phyloP scores from a whole-genome alignment of 169 alveolate genomes.

The Eimeria necatrix region DNA sequence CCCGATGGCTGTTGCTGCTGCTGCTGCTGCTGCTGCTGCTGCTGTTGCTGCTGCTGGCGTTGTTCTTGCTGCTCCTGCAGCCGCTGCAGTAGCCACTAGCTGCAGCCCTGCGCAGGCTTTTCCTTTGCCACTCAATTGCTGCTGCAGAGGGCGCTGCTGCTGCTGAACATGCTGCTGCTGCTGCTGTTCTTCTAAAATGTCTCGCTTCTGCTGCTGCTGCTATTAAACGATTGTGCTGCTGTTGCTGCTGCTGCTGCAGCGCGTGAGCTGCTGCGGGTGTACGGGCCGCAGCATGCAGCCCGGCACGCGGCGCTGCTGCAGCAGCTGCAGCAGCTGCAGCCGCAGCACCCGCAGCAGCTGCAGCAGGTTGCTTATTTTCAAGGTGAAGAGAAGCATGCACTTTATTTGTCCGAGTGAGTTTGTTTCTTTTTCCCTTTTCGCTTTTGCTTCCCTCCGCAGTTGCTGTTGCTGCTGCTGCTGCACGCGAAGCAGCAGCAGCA shows the following conservation, averaged over 20 bases:
- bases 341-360: slow-evolving; percentile 65
- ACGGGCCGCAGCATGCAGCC: slow-evolving; percentile 26
- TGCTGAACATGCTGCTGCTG: too few species aligned
- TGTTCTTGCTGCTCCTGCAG: background rate
- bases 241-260: background rate
- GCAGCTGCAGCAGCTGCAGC: slow-evolving; percentile 45
- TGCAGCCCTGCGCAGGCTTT: background rate
- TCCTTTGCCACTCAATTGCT: background rate
- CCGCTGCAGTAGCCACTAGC: background rate
- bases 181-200: too few species aligned
- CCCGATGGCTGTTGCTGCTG: background rate
- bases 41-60: background rate
- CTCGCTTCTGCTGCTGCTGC: too few species aligned
- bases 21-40: background rate
- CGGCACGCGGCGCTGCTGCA: slow-evolving; percentile 33
- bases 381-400: slow-evolving; percentile 45
- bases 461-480: too few species aligned
- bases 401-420: slow-evolving; percentile 54
- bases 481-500: too few species aligned
- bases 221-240: too few species aligned
- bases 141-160: background rate
- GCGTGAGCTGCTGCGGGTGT: slow-evolving; percentile 41
- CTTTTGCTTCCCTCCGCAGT: background rate
- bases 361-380: slow-evolving; percentile 43
- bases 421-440: background rate